A percentile compares a stretch with the other conserved stretches of the same genome.
These are phyloP conservation scores for Lasiosphaeria miniovina DNA, from an alignment of 495 filamentous ascomycete genomes.

Conservation along the genomic window DNA sequence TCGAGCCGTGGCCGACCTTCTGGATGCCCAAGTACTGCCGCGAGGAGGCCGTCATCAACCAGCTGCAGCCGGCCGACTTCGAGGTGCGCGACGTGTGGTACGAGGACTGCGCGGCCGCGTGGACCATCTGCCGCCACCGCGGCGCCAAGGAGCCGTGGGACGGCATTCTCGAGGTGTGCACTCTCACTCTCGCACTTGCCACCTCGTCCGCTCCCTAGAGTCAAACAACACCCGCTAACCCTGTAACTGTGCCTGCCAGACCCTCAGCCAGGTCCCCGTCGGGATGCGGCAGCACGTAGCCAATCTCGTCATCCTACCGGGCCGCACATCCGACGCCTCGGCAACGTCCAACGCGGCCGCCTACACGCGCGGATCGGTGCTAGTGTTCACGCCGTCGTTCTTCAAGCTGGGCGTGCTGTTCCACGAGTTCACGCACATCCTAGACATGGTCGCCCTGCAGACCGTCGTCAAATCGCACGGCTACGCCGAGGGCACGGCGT, in stretches of 20 bases:
- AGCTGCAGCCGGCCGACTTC: slow-evolving; percentile 14
- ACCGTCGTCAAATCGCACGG: neutral
- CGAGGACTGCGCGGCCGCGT: slow-evolving; percentile 19
- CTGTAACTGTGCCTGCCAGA: slow-evolving; percentile 9
- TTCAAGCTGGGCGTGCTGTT: slow-evolving; percentile 24
- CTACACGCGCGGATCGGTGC: slow-evolving; percentile 16
- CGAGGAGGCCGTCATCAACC: slow-evolving; percentile 14
- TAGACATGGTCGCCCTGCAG: slow-evolving; percentile 16
- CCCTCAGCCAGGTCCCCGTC: slow-evolving; percentile 22
- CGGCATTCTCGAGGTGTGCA: slow-evolving; percentile 17
- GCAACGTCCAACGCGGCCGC: slow-evolving; percentile 12
- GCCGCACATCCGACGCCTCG: neutral
- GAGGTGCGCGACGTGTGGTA: slow-evolving; percentile 19
- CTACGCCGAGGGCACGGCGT: slow-evolving; percentile 12
- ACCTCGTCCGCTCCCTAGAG: neutral
- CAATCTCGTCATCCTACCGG: slow-evolving; percentile 17
- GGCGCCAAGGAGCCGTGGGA: slow-evolving; percentile 11
- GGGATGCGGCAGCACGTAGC: slow-evolving; percentile 24
- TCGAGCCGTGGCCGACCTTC: slow-evolving; percentile 11
- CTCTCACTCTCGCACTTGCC: neutral
- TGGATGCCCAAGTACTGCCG: slow-evolving; percentile 19
- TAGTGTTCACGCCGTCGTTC: slow-evolving; percentile 13
- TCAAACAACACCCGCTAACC: neutral
- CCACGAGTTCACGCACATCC: slow-evolving; percentile 27
- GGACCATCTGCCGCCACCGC: slow-evolving; percentile 25